Percentiles rank a stretch among this genome's conserved stretches.
Conservation (phyloP, 352 stramenopile genomes). For the Phytopythium ostracodes region DNA sequence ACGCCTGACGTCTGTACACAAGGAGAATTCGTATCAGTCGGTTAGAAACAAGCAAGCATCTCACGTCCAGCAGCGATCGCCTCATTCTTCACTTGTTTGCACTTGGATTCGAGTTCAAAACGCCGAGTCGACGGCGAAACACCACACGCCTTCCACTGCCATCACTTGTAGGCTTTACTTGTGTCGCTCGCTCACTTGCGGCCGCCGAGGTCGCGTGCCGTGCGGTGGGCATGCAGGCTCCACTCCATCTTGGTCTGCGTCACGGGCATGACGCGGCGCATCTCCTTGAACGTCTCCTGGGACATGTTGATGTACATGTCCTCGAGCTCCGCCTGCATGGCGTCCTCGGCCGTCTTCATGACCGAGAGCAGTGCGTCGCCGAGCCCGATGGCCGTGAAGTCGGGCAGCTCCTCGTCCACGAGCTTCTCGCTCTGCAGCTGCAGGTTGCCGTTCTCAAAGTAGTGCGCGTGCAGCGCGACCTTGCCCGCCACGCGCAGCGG, state of each 20-base stretch:
- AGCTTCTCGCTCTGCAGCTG: conserved; percentile 86
- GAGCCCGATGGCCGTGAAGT: conserved; percentile 34
- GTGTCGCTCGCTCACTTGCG: conserved; percentile 9
- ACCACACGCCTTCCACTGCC: not conserved
- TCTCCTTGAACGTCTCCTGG: conserved; percentile 92
- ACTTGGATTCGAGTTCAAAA: conserved; percentile 8
- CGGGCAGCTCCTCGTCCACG: conserved; percentile 52
- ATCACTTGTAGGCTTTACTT: not conserved
- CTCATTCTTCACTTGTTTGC: not conserved
- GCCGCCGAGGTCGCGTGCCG: conserved; percentile 57
- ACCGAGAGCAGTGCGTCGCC: conserved; percentile 63
- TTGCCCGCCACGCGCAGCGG: conserved; percentile 43
- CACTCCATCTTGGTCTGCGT: conserved; percentile 89
- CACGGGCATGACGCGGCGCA: conserved; percentile 93
- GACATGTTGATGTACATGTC: conserved; percentile 96
- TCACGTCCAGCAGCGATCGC: not conserved
- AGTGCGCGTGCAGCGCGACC: conserved; percentile 89
- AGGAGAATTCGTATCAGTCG: not conserved
- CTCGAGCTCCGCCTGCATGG: conserved; percentile 86
- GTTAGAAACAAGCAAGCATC: not conserved
- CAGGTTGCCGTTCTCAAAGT: conserved; percentile 96
- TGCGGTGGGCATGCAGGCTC: conserved; percentile 81
- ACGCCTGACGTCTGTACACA: no score
- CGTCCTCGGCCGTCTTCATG: conserved; percentile 80
- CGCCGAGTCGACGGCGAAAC: not conserved